phyloP scores from a whole-genome alignment of 768 basidiomycete genomes.

The Amanita pallidorosea region DNA sequence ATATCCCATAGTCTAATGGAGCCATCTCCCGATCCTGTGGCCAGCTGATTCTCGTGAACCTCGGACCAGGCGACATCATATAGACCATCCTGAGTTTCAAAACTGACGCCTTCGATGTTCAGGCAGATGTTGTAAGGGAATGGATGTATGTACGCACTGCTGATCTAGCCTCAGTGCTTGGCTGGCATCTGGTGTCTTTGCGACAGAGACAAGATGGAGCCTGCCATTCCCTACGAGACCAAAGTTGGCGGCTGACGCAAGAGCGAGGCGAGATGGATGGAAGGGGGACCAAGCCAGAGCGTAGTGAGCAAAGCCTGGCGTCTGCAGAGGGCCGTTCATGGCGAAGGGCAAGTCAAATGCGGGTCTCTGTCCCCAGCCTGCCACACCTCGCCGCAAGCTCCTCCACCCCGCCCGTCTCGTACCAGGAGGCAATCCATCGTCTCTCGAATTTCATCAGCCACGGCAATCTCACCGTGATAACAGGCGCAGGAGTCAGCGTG shows the following conservation, averaged over 20 bases:
- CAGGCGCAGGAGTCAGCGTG: conserved; percentile 91
- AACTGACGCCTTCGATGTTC: conserved; percentile 37
- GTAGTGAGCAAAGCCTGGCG: conserved; percentile 81
- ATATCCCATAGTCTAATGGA: conserved; percentile 88
- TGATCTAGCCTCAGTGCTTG: conserved; percentile 48
- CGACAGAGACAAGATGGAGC: conserved; percentile 54
- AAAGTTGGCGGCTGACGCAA: conserved; percentile 86
- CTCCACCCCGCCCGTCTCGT: conserved; percentile 25
- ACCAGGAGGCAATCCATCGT: conserved; percentile 45
- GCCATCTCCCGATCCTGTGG: conserved; percentile 84
- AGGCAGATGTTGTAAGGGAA: conserved; percentile 7
- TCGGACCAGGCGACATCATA: conserved; percentile 96
- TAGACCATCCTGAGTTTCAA: conserved; percentile 82
- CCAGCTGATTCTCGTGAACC: conserved; percentile 86
- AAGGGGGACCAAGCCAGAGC: conserved; percentile 80
- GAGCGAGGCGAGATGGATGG: conserved; percentile 59
- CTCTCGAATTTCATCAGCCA: conserved; percentile 54
- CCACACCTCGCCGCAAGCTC: conserved; percentile 43
- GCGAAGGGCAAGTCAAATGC: conserved; percentile 44
- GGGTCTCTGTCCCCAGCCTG: conserved; percentile 68
- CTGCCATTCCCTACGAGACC: conserved; percentile 93
- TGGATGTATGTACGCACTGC: conserved; percentile 37
- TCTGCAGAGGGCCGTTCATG: conserved; percentile 39
- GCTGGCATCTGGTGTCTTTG: conserved; percentile 32
- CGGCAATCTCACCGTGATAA: conserved; percentile 68